These are phyloP conservation scores for Persicaria tinctoria DNA, from an alignment of 148 eudicot genomes.

Conservation along the genomic window DNA sequence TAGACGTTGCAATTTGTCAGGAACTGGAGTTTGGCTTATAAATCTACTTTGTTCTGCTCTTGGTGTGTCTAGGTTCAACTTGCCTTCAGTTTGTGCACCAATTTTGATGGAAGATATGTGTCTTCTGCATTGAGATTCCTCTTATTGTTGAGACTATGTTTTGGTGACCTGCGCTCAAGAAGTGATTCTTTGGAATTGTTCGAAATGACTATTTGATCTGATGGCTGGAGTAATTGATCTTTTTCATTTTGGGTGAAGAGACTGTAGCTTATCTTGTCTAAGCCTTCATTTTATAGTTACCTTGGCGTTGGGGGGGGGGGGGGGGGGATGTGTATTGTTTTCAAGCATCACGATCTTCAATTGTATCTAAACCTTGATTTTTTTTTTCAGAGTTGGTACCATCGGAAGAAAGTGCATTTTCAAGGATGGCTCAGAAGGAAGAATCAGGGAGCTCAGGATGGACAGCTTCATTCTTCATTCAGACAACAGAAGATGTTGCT, in stretches of 20 bases:
- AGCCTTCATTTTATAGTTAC: neutral
- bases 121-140: neutral
- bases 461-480: constrained; percentile 63
- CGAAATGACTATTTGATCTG: neutral
- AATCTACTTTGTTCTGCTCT: neutral
- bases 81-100: neutral
- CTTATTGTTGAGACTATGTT: neutral
- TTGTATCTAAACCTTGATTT: neutral
- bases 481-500: constrained; percentile 83
- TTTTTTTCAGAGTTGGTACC: neutral
- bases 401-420: neutral
- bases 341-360: neutral
- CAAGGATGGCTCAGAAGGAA: constrained; percentile 55
- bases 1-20: neutral
- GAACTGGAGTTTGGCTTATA: neutral
- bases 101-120: neutral
- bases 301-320: neutral
- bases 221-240: neutral
- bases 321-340: neutral
- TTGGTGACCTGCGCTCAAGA: neutral
- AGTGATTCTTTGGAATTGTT: neutral
- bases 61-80: neutral
- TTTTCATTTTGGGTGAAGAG: constrained; percentile 5
- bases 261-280: neutral
- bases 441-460: constrained; percentile 65